Conservation (phyloP, 2,329 filamentous ascomycete species). For the Penicillium expansum region DNA sequence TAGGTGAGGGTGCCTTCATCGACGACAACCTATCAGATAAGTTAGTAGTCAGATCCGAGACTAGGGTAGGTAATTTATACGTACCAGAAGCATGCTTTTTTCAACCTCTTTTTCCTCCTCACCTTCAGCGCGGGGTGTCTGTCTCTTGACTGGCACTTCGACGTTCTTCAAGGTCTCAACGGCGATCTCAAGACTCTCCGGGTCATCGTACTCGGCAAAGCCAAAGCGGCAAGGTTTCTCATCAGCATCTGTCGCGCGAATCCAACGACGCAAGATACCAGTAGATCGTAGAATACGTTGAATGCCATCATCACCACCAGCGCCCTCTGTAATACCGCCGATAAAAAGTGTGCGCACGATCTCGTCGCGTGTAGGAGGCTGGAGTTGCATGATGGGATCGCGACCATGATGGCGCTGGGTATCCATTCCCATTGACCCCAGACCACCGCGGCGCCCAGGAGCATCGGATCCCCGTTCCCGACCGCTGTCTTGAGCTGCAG, state of each 20-base stretch:
- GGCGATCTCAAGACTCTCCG: slow-evolving; percentile 79
- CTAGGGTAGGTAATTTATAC: slow-evolving; percentile 15
- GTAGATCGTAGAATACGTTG: slow-evolving; percentile 75
- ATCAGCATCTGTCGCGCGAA: slow-evolving; percentile 71
- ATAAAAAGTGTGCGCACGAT: slow-evolving; percentile 89
- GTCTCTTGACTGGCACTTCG: slow-evolving; percentile 75
- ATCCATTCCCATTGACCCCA: slow-evolving; percentile 63
- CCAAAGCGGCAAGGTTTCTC: slow-evolving; percentile 84
- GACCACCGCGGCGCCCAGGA: slow-evolving; percentile 53
- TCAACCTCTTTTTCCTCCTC: slow-evolving; percentile 55
- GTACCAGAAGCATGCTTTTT: slow-evolving; percentile 67
- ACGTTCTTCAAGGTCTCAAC: slow-evolving; percentile 81
- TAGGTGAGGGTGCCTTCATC: slow-evolving; percentile 82
- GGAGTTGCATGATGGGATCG: slow-evolving; percentile 67
- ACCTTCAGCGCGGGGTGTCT: slow-evolving; percentile 49
- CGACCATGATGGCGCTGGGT: slow-evolving; percentile 64
- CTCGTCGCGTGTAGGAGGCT: slow-evolving; percentile 85
- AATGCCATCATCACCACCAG: slow-evolving; percentile 72
- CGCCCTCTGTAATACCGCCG: slow-evolving; percentile 75
- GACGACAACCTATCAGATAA: slow-evolving; percentile 57
- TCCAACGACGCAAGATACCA: slow-evolving; percentile 81
- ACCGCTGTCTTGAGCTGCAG: slow-evolving; percentile 46
- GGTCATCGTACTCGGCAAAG: slow-evolving; percentile 93
- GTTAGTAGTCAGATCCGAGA: slow-evolving; percentile 13
- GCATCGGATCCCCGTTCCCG: slow-evolving; percentile 46